phyloP scores from a whole-genome alignment of 1,139 yeast genomes.

The Geotrichum reessii region DNA sequence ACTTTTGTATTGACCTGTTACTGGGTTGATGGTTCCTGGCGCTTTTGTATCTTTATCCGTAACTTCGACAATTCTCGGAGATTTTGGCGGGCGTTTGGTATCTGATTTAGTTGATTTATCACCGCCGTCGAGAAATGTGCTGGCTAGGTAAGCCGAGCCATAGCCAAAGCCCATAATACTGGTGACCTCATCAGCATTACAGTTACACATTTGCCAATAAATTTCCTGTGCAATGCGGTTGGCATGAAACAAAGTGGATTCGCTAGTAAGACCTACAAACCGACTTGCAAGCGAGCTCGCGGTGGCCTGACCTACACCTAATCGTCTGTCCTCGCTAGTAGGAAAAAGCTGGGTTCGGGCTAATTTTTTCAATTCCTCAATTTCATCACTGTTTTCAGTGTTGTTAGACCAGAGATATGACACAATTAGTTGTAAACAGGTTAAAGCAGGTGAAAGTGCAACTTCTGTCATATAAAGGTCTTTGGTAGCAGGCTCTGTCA shows the following conservation, averaged over 20 bases:
- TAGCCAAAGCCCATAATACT: constrained; percentile 32
- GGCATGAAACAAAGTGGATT: constrained; percentile 21
- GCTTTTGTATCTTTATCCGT: neutral
- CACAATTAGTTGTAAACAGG: neutral
- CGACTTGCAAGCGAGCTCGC: constrained; percentile 22
- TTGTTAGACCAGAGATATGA: neutral
- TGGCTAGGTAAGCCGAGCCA: constrained; percentile 29
- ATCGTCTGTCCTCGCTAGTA: constrained; percentile 22
- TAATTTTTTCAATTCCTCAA: constrained; percentile 5
- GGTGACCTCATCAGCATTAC: constrained; percentile 24
- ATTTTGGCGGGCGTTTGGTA: neutral
- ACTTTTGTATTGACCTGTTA: constrained; percentile 30
- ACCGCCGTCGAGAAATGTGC: neutral
- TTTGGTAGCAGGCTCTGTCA: neutral
- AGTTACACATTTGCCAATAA: constrained; percentile 24
- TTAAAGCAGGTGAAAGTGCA: neutral
- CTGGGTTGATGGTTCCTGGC: constrained; percentile 25
- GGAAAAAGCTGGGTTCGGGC: constrained; percentile 20
- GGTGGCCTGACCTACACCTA: constrained; percentile 21
- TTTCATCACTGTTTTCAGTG: neutral
- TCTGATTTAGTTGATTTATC: neutral
- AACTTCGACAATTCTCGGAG: neutral
- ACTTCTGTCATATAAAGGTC: neutral
- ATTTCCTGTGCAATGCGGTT: constrained; percentile 24
- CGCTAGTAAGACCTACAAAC: constrained; percentile 21